phyloP scores from a whole-genome alignment of 441 rosid species.

The Corymbia citriodora region DNA sequence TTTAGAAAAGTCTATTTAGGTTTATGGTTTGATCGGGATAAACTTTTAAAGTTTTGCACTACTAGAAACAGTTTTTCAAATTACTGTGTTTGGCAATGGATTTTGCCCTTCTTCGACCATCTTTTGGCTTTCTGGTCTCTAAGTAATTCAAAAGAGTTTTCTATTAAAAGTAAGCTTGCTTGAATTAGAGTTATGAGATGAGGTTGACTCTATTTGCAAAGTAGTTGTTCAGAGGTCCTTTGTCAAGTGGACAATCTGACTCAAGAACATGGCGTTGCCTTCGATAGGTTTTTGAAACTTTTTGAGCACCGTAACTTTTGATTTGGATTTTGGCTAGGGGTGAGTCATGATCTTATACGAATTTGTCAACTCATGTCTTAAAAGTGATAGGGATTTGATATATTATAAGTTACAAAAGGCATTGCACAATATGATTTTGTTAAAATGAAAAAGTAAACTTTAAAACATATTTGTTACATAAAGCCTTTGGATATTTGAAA shows the following conservation, averaged over 20 bases:
- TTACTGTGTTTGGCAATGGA: not conserved
- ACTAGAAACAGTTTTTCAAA: not conserved
- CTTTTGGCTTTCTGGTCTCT: not conserved
- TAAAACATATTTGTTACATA: not conserved
- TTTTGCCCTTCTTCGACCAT: not conserved
- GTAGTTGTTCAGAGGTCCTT: too few species aligned
- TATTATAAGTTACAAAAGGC: not conserved
- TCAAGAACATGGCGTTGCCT: not conserved
- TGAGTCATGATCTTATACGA: not conserved
- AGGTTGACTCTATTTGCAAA: not conserved
- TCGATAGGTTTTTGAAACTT: not conserved
- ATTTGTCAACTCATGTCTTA: not conserved
- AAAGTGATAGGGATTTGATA: accelerated
- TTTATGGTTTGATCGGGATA: not conserved
- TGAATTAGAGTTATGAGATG: not conserved
- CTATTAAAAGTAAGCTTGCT: not conserved
- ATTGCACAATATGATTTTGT: not conserved
- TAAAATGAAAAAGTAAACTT: not conserved
- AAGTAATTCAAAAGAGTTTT: not conserved
- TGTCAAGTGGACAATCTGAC: accelerated
- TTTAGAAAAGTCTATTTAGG: not conserved
- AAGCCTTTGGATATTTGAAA: not conserved
- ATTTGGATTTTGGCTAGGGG: not conserved
- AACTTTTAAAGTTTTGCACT: not conserved
- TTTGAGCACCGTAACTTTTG: accelerated